phyloP scores from a whole-genome alignment of 139 green algal genomes.

The Tetraselmis chui region DNA sequence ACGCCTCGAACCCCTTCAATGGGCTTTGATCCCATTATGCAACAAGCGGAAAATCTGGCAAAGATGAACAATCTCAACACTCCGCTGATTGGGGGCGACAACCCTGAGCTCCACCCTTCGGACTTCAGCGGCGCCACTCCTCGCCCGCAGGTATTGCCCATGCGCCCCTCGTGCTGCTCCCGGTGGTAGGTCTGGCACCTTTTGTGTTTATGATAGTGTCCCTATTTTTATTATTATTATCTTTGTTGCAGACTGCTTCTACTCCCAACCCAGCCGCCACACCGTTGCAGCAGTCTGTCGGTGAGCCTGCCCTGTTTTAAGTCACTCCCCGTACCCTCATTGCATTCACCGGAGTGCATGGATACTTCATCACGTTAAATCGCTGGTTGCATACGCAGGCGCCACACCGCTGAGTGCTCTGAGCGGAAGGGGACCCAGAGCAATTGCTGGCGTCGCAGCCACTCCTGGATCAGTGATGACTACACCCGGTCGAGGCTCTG shows the following conservation, averaged over 20 bases:
- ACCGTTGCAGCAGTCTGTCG: background rate
- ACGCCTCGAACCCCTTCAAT: slow-evolving; percentile 43
- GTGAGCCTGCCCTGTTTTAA: too few species aligned
- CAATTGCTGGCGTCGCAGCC: background rate
- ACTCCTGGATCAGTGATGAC: background rate
- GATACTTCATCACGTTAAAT: background rate
- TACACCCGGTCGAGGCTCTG: too few species aligned
- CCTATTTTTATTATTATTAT: too few species aligned
- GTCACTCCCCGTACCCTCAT: slow-evolving; percentile 13
- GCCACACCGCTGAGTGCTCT: background rate
- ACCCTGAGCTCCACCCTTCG: slow-evolving; percentile 58
- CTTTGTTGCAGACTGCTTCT: background rate
- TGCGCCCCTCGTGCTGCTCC: slow-evolving; percentile 5
- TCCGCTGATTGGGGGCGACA: slow-evolving; percentile 83
- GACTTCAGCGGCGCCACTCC: slow-evolving; percentile 77
- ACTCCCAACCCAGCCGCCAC: background rate
- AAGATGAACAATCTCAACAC: slow-evolving; percentile 69
- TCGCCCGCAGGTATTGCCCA: slow-evolving; percentile 9
- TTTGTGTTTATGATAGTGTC: too few species aligned
- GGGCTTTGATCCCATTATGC: slow-evolving; percentile 63
- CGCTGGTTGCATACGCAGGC: background rate
- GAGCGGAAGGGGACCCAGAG: background rate
- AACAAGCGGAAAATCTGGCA: slow-evolving; percentile 78
- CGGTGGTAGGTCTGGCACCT: too few species aligned
- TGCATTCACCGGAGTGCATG: slow-evolving; percentile 2